Base-by-base conservation (phyloP, 805 yeast genomes). In the Ogataea populi-albae region DNA sequence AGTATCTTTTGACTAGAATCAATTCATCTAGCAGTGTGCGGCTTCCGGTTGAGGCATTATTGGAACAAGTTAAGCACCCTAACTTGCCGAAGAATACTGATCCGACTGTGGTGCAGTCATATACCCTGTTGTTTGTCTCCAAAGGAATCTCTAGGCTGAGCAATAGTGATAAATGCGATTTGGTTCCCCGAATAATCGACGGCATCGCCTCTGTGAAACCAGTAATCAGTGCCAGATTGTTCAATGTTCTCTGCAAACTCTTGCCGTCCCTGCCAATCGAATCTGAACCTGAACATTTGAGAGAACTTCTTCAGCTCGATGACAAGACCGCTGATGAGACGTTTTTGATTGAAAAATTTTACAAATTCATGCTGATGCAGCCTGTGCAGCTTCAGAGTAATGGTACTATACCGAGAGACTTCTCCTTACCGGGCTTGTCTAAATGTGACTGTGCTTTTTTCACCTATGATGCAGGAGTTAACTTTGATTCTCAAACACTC, bases 401-500 rank as follows among this genome's bases (percentile, higher is more conserved):
- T n/a, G 64, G 65, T 16, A 39, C 49, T 3, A 65, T 69, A 10
- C 75, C 77, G 25, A 61, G 62, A 40, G 68, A 69, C 6, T 62
- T 67, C 39, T 55, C 67, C 3, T 69, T 77, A 38, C 87, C 91
- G 0, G 95, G 95, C 0, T 59, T 88, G 34, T 65, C 80, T 10
- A 55, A 66, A 0, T 53, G 54, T 0, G 87, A 82, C 26, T 70
- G 74, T 14, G 55, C 73, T 1, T 86, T 81, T 47, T 75, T 86
- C 47, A 81, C 86, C 0, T 70, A 68, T 35, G 75, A 75, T 43
- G 86, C 91, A 3, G 91, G 89, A 18, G 73, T 79, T 1, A 57
- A 73, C 0, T 79, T 74, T 50, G 73, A 73, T 35, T 61, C 65
- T 5, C 68, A 67, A 0, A 76, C 72, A 14, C 56, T 86, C 26